A percentile compares a stretch with the other conserved stretches of the same genome.
Evolutionary conservation across 1,284 basidiomycete species (phyloP).

Genomic region (Cutaneotrichosporon mucoides): DNA sequence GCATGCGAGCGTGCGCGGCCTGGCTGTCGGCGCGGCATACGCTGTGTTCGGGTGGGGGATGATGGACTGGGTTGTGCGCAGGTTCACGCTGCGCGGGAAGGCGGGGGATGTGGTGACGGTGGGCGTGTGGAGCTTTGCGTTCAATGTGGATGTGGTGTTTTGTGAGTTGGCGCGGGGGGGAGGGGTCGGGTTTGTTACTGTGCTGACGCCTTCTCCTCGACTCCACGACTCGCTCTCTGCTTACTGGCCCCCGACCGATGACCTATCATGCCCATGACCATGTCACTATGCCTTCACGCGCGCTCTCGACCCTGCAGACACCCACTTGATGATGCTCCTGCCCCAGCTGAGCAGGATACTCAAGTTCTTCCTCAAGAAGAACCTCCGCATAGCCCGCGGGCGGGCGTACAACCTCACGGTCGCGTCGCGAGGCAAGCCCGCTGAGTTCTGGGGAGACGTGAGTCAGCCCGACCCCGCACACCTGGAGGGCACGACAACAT

Average conservation of each 20-base stretch:
- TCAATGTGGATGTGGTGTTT: slow-evolving; percentile 36
- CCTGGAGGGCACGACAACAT: too few relatives aligned
- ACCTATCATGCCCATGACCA: too few relatives aligned
- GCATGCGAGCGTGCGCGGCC: slow-evolving; percentile 44
- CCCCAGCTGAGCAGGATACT: slow-evolving; percentile 69
- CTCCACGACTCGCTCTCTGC: background rate
- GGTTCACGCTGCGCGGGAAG: slow-evolving; percentile 31
- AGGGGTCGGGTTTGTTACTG: too few relatives aligned
- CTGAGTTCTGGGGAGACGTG: slow-evolving; percentile 66
- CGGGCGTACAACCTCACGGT: slow-evolving; percentile 72
- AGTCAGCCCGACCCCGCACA: too few relatives aligned
- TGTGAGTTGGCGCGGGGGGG: slow-evolving; percentile 27
- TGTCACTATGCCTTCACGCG: too few relatives aligned
- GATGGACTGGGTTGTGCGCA: slow-evolving; percentile 41
- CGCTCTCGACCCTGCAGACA: slow-evolving; percentile 54
- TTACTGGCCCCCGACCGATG: background rate
- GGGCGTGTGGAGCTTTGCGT: slow-evolving; percentile 24
- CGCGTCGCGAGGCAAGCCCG: slow-evolving; percentile 67
- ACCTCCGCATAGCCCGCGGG: slow-evolving; percentile 69
- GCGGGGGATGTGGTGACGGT: slow-evolving; percentile 27
- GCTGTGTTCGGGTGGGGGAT: slow-evolving; percentile 34
- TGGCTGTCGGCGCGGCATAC: slow-evolving; percentile 39
- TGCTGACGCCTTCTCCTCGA: too few relatives aligned
- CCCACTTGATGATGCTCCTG: slow-evolving; percentile 65
- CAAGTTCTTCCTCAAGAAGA: slow-evolving; percentile 70